phyloP scores from a whole-genome alignment of 331 rosid genomes.

The Arachis monticola region DNA sequence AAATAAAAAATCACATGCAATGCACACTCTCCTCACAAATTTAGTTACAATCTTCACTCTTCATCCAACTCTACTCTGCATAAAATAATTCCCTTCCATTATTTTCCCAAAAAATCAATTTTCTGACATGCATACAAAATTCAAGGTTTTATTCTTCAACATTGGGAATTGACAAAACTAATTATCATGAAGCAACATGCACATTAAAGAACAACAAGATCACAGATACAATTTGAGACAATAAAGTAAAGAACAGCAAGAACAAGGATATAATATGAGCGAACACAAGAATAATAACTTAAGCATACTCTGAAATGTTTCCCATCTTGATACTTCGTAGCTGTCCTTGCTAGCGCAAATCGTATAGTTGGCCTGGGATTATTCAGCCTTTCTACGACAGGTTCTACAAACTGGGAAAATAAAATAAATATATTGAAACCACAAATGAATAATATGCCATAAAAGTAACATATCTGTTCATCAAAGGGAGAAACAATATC shows the following conservation, averaged over 20 bases:
- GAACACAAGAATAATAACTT: slow-evolving; percentile 23
- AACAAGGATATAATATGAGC: not conserved
- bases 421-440: slow-evolving; percentile 33
- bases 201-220: not conserved
- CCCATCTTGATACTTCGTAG: slow-evolving; percentile 90
- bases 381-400: slow-evolving; percentile 88
- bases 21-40: no score
- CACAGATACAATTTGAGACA: no score
- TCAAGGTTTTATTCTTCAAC: not conserved
- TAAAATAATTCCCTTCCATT: not conserved
- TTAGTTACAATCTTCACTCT: no score
- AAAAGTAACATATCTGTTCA: not conserved
- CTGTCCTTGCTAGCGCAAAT: slow-evolving; percentile 81
- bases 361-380: slow-evolving; percentile 75
- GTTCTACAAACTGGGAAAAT: slow-evolving; percentile 83
- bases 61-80: no score
- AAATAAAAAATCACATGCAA: no score
- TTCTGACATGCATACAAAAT: not conserved
- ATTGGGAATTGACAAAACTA: not conserved
- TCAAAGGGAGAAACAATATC: slow-evolving; percentile 32
- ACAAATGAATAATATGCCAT: not conserved
- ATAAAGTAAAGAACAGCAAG: not conserved
- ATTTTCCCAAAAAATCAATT: no score
- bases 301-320: slow-evolving; percentile 84
- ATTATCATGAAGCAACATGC: not conserved